Base-by-base conservation (phyloP, 2,329 filamentous ascomycete species). In the Fusarium multiceps region DNA sequence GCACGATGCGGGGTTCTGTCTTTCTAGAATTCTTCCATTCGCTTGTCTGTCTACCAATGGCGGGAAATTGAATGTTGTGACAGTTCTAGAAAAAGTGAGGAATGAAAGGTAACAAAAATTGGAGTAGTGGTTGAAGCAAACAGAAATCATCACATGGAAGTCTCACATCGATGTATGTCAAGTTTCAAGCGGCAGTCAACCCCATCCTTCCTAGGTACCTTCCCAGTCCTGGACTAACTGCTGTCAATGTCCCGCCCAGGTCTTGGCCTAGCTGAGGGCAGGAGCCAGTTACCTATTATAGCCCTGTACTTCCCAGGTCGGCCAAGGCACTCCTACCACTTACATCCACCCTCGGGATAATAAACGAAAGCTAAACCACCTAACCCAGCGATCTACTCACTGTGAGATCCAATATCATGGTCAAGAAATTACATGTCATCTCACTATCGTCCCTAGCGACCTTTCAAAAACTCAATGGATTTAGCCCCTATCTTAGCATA, bases 11-110 rank as follows among this genome's bases (percentile, higher is more conserved):
- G 72, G 72, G 70, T 54, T 54, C 59, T 68, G 49, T 75, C 72
- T 55, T 74, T 75, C 72, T 74, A 74, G 72, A 74, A 74, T 27
- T 49, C 41, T 74, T 74, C 72, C 62, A 74, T 72, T 56, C 53
- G 55, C 42, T 57, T 41, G 18, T 59, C 57, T 27, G n/a, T 23
- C 43, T 63, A 57, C 60, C 67, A 69, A 71, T 73, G 57, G 55
- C 57, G 23, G 54, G 41, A 18, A 25, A n/a, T 50, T 30, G 40
- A 14, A 21, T 30, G 20, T 55, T 25, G 14, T 34, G 46, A 51
- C 20, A 13, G 41, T 41, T 60, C 45, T 20, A 49, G 42, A 47
- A 27, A 45, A 23, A 37, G 27, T 32, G 28, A 50, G 23, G 45
- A 45, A 49, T 57, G 25, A 23, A 40, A 8, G 4, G 12, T 28